Evolutionary conservation across 2,329 filamentous ascomycete species (phyloP), one percentile per base, ranked within the genome.

Genomic region (Fusarium foetens): DNA sequence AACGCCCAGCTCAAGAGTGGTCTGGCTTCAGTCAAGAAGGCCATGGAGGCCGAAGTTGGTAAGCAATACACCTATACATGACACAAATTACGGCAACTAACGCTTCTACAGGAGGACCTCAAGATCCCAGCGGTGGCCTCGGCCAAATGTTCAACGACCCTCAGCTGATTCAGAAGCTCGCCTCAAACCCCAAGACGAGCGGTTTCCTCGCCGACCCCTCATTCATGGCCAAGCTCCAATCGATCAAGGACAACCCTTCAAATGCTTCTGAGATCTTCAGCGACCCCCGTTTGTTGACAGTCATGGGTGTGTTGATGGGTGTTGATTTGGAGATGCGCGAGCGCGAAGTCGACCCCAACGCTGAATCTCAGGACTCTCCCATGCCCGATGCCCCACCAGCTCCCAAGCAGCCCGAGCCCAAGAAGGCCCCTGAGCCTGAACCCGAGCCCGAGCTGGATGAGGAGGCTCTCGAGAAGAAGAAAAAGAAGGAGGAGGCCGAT

Each of bases 71-170:
- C 33, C 13, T 16, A 21, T 14, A 49, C 11, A 29, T 17, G 6
- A 39, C 17, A 41, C 21, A 13, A 35, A 3, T 23, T n/a, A 29
- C 12, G 3, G 12, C 9, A 36, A 69, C 72, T 74, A 45, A 70
- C 54, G 42, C 4, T 41, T 48, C 6, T 31, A 16, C 61, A 79
- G 81, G 79, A 53, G 80, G 77, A 27, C 72, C 75, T 36, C 84
- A 85, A 63, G 88, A 95, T 78, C 91, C 93, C 12, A 87, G 86
- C 41, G 93, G 89, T 59, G 94, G 94, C 49, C 86, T 99, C n/a
- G 93, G 93, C 75, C 89, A 91, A 80, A 95, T 99, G 88, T 98
- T 99, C 88, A 95, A 90, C 81, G 97, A 99, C 81, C 96, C 96
- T 23, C 90, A 94, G 79, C 85, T 99, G 75, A 87, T 97, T 71